These are phyloP conservation scores for Backusella tarrabulga DNA, from an alignment of 192 early-diverging fungal species.

Conservation along the genomic window DNA sequence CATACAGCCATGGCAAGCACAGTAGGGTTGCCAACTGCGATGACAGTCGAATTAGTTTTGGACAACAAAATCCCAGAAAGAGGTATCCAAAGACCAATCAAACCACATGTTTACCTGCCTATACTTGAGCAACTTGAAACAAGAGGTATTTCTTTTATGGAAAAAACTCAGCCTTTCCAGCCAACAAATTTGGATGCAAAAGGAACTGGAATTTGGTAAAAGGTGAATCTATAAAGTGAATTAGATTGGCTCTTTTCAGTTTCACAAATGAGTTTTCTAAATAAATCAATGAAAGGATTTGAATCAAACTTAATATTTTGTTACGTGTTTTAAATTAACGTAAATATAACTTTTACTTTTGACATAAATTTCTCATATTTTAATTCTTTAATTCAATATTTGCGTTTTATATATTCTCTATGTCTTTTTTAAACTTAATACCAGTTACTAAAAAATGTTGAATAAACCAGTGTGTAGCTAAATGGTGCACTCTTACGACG, in stretches of 20 bases:
- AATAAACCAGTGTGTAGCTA: no score
- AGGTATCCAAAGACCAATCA: conserved; percentile 67
- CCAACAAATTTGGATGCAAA: conserved; percentile 9
- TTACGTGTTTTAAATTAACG: not conserved
- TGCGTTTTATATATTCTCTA: no score
- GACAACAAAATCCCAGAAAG: conserved; percentile 50
- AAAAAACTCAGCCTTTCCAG: conserved; percentile 33
- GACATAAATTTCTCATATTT: not conserved
- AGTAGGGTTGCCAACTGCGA: conserved; percentile 77
- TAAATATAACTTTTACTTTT: not conserved
- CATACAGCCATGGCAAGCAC: conserved; percentile 84
- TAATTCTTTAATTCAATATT: no score
- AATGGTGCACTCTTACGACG: no score
- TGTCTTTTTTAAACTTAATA: no score
- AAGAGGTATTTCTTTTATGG: conserved; percentile 64
- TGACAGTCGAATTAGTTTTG: conserved; percentile 70
- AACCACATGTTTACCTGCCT: conserved; percentile 69
- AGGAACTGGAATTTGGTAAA: conserved; percentile 31
- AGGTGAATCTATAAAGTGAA: not conserved
- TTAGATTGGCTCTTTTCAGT: not conserved
- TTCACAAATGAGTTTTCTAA: not conserved
- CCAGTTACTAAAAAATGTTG: no score
- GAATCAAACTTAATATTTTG: not conserved
- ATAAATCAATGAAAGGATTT: not conserved
- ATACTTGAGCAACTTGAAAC: conserved; percentile 62